Percentiles rank a stretch among this genome's conserved stretches.
Conservation (phyloP, 1,284 basidiomycete species). For the Heterobasidion irregulare region DNA sequence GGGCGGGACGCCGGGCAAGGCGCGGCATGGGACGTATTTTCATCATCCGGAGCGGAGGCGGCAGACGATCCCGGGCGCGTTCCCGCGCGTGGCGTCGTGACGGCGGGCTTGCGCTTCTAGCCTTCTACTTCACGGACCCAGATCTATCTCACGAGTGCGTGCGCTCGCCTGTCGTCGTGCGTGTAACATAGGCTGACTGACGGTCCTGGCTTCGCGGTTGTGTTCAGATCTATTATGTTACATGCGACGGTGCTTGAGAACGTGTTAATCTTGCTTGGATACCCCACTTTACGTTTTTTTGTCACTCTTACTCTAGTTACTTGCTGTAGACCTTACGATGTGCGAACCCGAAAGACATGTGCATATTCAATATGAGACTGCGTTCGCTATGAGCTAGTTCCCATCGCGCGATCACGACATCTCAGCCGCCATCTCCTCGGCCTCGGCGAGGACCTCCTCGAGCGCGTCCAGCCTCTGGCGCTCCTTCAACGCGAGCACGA, state of each 20-base stretch:
- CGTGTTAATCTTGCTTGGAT: not conserved
- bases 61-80: conserved; percentile 45
- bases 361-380: too few species aligned
- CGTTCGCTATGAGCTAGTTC: too few species aligned
- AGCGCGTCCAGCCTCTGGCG: conserved; percentile 60
- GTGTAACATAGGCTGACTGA: too few species aligned
- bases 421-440: not conserved
- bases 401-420: not conserved
- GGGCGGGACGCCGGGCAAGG: conserved; percentile 3
- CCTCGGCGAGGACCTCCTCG: conserved; percentile 48
- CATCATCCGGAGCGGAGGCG: conserved; percentile 66
- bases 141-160: not conserved
- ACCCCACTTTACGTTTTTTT: not conserved
- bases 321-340: not conserved
- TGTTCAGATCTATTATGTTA: too few species aligned
- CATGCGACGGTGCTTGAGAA: too few species aligned
- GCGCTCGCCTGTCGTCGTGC: too few species aligned
- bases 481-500: conserved; percentile 57
- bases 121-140: not conserved
- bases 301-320: not conserved
- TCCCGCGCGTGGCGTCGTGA: conserved; percentile 16
- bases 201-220: too few species aligned
- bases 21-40: conserved; percentile 58
- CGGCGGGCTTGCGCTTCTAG: not conserved
- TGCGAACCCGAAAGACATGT: not conserved